A percentile compares a stretch with the other conserved stretches of the same genome.
These are phyloP conservation scores for Eucalyptus globulus DNA, from an alignment of 345 rosid species.

Conservation along the genomic window DNA sequence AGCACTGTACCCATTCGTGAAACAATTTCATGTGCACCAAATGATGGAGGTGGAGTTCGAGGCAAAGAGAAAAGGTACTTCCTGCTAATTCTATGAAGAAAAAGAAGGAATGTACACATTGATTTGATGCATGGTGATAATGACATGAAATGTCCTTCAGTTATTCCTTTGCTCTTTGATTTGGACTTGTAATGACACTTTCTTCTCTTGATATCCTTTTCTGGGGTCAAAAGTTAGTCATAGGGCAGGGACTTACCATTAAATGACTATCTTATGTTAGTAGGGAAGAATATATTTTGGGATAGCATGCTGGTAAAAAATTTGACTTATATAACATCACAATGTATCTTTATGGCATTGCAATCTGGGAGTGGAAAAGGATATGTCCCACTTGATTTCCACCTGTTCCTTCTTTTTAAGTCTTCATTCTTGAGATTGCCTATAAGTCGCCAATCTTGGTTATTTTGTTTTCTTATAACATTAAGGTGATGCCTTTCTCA, in stretches of 20 bases:
- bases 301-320: background rate
- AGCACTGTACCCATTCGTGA: conserved; percentile 12
- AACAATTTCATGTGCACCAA: conserved; percentile 16
- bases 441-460: background rate
- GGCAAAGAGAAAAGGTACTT: conserved; percentile 16
- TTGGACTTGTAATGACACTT: background rate
- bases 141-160: background rate
- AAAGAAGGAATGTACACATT: background rate
- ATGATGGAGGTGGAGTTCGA: conserved; percentile 9
- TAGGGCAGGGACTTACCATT: background rate
- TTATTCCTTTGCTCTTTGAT: background rate
- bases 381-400: background rate
- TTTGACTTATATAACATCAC: background rate
- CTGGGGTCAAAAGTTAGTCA: background rate
- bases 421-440: background rate
- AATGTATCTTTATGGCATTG: background rate
- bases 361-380: background rate
- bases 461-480: background rate
- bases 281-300: background rate
- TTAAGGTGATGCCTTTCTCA: background rate
- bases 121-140: background rate
- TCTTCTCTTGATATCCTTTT: background rate
- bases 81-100: background rate
- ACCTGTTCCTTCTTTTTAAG: background rate
- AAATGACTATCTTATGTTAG: background rate